Base-by-base conservation (phyloP, 495 filamentous ascomycete genomes). In the Chaetomium fimeti region DNA sequence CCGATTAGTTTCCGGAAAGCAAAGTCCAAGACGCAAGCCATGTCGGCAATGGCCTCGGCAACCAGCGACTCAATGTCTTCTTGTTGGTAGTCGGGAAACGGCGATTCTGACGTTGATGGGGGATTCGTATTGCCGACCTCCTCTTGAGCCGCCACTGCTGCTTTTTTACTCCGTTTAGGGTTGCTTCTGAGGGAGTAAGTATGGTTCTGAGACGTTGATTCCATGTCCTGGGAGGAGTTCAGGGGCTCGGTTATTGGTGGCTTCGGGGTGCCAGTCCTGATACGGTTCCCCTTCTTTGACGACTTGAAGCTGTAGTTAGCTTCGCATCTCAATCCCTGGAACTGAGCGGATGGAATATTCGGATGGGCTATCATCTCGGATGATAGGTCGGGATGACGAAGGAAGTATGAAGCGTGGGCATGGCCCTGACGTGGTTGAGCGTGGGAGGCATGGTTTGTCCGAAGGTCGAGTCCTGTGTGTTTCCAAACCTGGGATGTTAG, bases 1-100 rank as follows among this genome's bases (percentile, higher is more conserved):
- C 76, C 77, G 18, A 77, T 63, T 7, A 72, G 71, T 61, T 70
- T 69, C 2, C 67, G 62, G 64, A 81, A 64, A 5, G 73, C 77
- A 43, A 69, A 65, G 42, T 79, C 70, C n/a, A 77, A 60, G 12
- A 80, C 57, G 16, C 25, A 22, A 5, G 66, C 51, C 68, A 73
- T 71, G 24, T 67, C 73, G 43, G 65, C 60, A 69, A 59, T 29
- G 16, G 42, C 40, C 12, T 51, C 53, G 0, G 61, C 11, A 40
- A 28, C 53, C 28, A 63, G 38, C 13, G 25, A 36, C 27, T 36
- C 51, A 0, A 56, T 13, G n/a, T 45, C 16, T 18, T 53, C 36
- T 18, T 22, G 27, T 57, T 60, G 32, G 58, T 16, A 25, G 24
- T 45, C 25, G 18, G 8, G 25, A 13, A 52, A 20, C 7, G 16